Base-by-base conservation (phyloP, 495 filamentous ascomycete species). In the Hypoxylon trugodes region DNA sequence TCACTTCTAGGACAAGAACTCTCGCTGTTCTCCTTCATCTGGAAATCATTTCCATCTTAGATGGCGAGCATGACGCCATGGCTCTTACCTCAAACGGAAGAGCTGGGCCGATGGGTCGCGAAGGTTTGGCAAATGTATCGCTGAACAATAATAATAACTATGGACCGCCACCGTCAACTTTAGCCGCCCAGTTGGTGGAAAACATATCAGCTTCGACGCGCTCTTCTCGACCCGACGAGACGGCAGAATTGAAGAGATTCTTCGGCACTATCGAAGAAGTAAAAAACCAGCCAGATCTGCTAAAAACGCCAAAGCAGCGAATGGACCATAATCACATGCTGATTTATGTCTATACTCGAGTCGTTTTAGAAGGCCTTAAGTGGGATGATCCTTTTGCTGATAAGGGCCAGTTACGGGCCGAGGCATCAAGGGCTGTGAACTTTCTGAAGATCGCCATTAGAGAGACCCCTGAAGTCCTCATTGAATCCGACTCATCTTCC, bases 281-380 rank as follows among this genome's bases (percentile, higher is more conserved):
- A 37, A 79, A 80, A 38, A 72, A 73, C 40, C 58, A 81, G 13
- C 76, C 77, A 12, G 61, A 60, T 6, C 61, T 73, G n/a, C 62
- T 80, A 22, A 69, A 78, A 56, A 69, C 79, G n/a, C 51, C 81
- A 4, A 85, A 88, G 56, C 86, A 90, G 48, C 86, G 87, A 59
- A 73, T 90, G 43, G 82, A 86, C 6, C 84, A 92, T 70, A 91
- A 94, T 61, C 87, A 90, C 70, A 88, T 90, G 74, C 81, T 98
- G 19, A 87, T 98, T 28, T 88, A 87, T 62, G 89, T 96, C 59
- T 88, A 96, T 62, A 82, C 90, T 45, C 86, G 90, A 66, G 91
- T 91, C 38, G 90, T 93, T 16, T 74, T 98, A 2, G 90, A 90
- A 52, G 79, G 79, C 30, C 79, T 88, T 3, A 74, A 70, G 16